Evolutionary conservation across 176 grass and related monocot species (phyloP).

Genomic region (Zoysia japonica): DNA sequence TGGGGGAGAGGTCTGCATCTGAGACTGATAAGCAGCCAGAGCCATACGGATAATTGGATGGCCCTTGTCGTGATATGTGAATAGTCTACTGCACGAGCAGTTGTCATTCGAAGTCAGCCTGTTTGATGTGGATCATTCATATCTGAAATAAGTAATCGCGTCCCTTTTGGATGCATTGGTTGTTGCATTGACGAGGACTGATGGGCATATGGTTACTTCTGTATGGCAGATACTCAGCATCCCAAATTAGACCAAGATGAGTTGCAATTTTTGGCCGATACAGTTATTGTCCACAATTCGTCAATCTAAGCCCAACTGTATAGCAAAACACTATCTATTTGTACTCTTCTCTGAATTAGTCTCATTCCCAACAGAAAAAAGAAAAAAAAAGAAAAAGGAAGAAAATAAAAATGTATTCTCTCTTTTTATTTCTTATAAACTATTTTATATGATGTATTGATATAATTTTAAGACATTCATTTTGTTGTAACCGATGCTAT

Average conservation of each 20-base stretch:
- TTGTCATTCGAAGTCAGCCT: slow-evolving; percentile 23
- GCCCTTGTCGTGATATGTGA: neutral
- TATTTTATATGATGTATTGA: slow-evolving; percentile 38
- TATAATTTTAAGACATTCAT: slow-evolving; percentile 29
- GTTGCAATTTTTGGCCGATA: slow-evolving; percentile 18
- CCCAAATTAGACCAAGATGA: slow-evolving; percentile 10
- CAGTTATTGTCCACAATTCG: slow-evolving; percentile 1
- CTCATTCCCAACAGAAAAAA: slow-evolving; percentile 32
- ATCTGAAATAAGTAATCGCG: slow-evolving; percentile 32
- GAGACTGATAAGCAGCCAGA: neutral
- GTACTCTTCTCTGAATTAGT: slow-evolving; percentile 36
- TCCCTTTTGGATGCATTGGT: slow-evolving; percentile 12
- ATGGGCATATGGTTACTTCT: neutral
- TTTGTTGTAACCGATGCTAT: slow-evolving; percentile 7
- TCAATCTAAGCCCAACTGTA: slow-evolving; percentile 47
- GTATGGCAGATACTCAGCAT: neutral
- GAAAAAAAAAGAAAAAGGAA: neutral
- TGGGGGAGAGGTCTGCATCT: neutral
- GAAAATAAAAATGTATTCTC: neutral
- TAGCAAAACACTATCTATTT: slow-evolving; percentile 38
- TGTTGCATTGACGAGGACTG: slow-evolving; percentile 9
- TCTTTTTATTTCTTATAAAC: neutral
- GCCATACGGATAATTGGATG: slow-evolving; percentile 24
- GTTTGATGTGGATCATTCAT: neutral
- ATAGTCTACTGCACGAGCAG: slow-evolving; percentile 19